A percentile compares a stretch with the other conserved stretches of the same genome.
phyloP scores from a whole-genome alignment of 176 grass and related monocot genomes.

The Sorghum bicolor region Sorghum_bicolor_NCBIv3 NC_012879.2:57241001-57241500 shows the following conservation, averaged over 20 bases:
- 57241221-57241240: slow-evolving; percentile 52
- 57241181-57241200: slow-evolving; percentile 32
- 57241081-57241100: slow-evolving; percentile 46
- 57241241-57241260: slow-evolving; percentile 83
- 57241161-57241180: slow-evolving; percentile 77
- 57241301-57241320: slow-evolving; percentile 97
- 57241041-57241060: slow-evolving; percentile 36
- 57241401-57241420: slow-evolving; percentile 85
- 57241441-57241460: slow-evolving; percentile 39
- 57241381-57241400: slow-evolving; percentile 82
- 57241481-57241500: slow-evolving; percentile 61
- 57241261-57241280: slow-evolving; percentile 97
- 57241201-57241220: slow-evolving; percentile 28
- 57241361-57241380: slow-evolving; percentile 89
- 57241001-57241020: slow-evolving; percentile 45
- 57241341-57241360: slow-evolving; percentile 92
- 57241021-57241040: slow-evolving; percentile 45
- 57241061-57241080: slow-evolving; percentile 42
- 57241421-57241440: slow-evolving; percentile 13
- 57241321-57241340: slow-evolving; percentile 69
- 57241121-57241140: slow-evolving; percentile 74
- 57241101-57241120: slow-evolving; percentile 47
- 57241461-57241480: slow-evolving; percentile 24
- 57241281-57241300: slow-evolving; percentile 78
- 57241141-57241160: slow-evolving; percentile 85